A percentile compares a stretch with the other conserved stretches of the same genome.
Evolutionary conservation across 169 alveolate species (phyloP).

Genomic region (Eimeria tenella): DNA sequence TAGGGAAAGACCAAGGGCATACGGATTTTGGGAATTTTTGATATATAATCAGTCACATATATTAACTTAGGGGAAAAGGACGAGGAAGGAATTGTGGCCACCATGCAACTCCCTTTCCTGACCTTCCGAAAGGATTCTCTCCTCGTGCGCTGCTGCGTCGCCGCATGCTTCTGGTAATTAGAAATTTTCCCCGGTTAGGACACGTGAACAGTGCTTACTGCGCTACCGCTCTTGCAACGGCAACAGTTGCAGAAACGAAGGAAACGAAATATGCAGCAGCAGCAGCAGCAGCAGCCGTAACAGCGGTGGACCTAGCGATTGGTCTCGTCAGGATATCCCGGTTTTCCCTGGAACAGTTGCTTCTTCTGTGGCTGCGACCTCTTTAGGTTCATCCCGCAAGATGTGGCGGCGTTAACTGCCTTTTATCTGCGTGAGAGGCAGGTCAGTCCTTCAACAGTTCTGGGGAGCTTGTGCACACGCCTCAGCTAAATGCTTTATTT

Average conservation of each 20-base stretch:
- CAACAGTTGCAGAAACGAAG: background rate
- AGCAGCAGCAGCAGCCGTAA: constrained; percentile 33
- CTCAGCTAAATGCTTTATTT: no score
- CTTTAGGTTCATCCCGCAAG: background rate
- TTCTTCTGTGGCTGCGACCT: background rate
- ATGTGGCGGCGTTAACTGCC: background rate
- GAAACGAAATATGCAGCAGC: background rate
- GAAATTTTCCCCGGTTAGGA: background rate
- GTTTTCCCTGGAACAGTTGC: no score
- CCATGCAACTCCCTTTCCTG: constrained; percentile 9
- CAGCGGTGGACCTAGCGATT: no score
- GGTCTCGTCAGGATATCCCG: no score
- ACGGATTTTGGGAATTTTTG: no score
- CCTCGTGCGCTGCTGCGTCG: constrained; percentile 68
- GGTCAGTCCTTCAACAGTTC: no score
- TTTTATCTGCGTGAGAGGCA: no score
- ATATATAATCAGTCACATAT: no score
- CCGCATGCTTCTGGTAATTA: constrained; percentile 64
- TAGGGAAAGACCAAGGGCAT: no score
- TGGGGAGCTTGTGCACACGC: no score
- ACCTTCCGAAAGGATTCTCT: constrained; percentile 47
- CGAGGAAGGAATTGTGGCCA: background rate
- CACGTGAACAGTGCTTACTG: background rate
- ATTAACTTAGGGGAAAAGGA: no score
- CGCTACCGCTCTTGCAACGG: background rate